Evolutionary conservation across 2,329 filamentous ascomycete genomes (phyloP).

Genomic region (Periconia sp.): DNA sequence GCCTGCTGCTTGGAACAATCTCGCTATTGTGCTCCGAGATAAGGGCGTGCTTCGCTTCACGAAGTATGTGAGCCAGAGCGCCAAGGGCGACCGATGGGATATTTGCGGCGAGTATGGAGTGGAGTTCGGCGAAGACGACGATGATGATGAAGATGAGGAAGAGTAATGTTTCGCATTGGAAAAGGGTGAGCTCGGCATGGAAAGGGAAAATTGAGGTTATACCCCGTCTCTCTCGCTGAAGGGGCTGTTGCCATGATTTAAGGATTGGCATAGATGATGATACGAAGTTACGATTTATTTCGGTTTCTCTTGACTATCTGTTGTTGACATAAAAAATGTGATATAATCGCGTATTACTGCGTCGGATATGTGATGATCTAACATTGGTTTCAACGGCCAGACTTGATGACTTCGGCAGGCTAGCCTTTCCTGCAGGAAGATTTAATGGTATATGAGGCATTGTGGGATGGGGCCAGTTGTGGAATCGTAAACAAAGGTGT

Average conservation of each 20-base stretch:
- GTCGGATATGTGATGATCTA: no score
- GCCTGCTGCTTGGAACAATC: slow-evolving; percentile 81
- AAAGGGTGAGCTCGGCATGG: not conserved
- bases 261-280: slow-evolving; percentile 7
- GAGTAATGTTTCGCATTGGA: no score
- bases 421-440: no score
- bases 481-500: no score
- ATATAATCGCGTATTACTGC: no score
- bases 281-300: slow-evolving; percentile 7
- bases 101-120: slow-evolving; percentile 81
- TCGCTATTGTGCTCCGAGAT: slow-evolving; percentile 89
- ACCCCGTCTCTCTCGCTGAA: not conserved
- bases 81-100: slow-evolving; percentile 92
- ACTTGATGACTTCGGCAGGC: no score
- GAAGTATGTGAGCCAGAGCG: slow-evolving; percentile 87
- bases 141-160: slow-evolving; percentile 42
- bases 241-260: not conserved
- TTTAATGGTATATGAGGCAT: no score
- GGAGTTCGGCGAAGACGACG: slow-evolving; percentile 59
- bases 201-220: not conserved
- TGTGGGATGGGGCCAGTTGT: no score
- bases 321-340: no score
- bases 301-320: not conserved
- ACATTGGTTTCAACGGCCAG: no score
- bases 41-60: slow-evolving; percentile 88